Evolutionary conservation across 192 early-diverging fungal genomes (phyloP).

Genomic region (Geosiphon pyriformis): DNA sequence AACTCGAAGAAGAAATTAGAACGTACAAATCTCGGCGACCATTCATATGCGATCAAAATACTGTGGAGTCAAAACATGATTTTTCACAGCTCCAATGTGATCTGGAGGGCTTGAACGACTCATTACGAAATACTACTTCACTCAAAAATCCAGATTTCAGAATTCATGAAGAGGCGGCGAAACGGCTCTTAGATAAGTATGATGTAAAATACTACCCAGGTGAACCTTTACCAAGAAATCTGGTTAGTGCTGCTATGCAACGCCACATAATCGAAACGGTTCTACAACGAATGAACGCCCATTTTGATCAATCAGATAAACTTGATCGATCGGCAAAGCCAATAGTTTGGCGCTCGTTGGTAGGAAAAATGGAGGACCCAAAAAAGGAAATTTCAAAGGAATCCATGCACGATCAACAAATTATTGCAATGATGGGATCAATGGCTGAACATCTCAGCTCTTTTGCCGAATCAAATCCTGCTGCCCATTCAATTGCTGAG

Average conservation of each 20-base stretch:
- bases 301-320: neutral
- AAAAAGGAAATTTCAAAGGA: neutral
- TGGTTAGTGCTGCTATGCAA: neutral
- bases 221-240: neutral
- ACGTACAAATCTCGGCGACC: neutral
- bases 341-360: neutral
- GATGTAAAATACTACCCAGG: neutral
- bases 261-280: neutral
- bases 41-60: neutral
- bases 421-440: neutral
- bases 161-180: neutral
- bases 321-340: neutral
- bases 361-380: neutral
- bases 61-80: neutral
- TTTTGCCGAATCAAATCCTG: neutral
- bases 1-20: neutral
- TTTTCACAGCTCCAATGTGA: neutral
- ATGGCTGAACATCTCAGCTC: neutral
- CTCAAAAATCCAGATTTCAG: neutral
- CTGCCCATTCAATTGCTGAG: neutral
- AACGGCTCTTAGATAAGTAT: neutral
- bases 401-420: neutral
- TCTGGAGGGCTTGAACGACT: neutral
- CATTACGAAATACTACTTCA: neutral
- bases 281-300: neutral